A percentile compares a stretch with the other conserved stretches of the same genome.
Conservation (phyloP, 2,329 filamentous ascomycete genomes). For the Mycosphaerella sp. region DNA sequence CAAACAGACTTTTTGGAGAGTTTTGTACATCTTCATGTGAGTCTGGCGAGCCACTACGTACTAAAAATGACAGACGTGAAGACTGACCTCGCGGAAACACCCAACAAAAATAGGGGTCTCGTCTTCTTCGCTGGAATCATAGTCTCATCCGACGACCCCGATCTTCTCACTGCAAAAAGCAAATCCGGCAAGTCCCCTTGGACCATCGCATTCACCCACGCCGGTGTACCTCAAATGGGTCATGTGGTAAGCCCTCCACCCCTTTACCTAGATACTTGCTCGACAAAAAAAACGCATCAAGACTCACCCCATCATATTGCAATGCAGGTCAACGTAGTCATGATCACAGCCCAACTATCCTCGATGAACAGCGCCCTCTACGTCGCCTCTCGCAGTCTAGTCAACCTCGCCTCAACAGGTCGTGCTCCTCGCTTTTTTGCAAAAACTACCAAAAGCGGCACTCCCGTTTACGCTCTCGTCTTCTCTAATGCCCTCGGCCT, state of each 20-base stretch:
- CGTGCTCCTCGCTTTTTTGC: slow-evolving; percentile 66
- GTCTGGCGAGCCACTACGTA: slow-evolving; percentile 58
- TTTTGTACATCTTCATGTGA: slow-evolving; percentile 58
- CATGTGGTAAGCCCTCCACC: slow-evolving; percentile 6
- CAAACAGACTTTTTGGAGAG: slow-evolving; percentile 31
- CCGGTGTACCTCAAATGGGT: slow-evolving; percentile 14
- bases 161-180: slow-evolving; percentile 11
- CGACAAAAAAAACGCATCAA: slow-evolving; percentile 50
- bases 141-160: slow-evolving; percentile 10
- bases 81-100: slow-evolving; percentile 50
- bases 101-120: not conserved
- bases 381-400: slow-evolving; percentile 65
- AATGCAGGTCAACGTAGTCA: slow-evolving; percentile 69
- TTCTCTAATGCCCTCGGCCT: slow-evolving; percentile 65
- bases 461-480: slow-evolving; percentile 54
- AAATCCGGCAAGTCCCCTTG: slow-evolving; percentile 11
- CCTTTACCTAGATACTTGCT: too few relatives aligned
- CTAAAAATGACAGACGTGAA: slow-evolving; percentile 57
- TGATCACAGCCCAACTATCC: slow-evolving; percentile 59
- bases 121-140: slow-evolving; percentile 16
- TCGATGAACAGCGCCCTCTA: slow-evolving; percentile 72
- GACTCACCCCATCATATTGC: slow-evolving; percentile 65
- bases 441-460: slow-evolving; percentile 58
- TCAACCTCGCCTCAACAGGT: slow-evolving; percentile 67
- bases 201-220: slow-evolving; percentile 12